Percentiles rank a stretch among this genome's conserved stretches.
These are phyloP conservation scores for Mollisiaceae sp. DNA, from an alignment of 2,329 filamentous ascomycete genomes.

Conservation along the genomic window DNA sequence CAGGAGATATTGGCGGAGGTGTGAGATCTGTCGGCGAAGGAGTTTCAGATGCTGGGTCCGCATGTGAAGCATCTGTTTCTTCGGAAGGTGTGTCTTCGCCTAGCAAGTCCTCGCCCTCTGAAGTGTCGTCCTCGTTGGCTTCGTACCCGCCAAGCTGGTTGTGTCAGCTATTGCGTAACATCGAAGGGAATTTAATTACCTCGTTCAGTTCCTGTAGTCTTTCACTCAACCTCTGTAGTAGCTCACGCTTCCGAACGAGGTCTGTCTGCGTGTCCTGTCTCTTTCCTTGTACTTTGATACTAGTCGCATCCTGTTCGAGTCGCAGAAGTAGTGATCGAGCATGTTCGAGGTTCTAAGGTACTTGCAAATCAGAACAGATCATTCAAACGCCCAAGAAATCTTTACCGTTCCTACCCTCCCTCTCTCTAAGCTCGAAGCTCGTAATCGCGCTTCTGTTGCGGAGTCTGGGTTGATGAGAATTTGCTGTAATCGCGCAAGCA, in stretches of 20 bases:
- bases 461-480: conserved; percentile 66
- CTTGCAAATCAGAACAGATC: neutral
- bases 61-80: conserved; percentile 41
- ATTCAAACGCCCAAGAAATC: neutral
- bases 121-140: conserved; percentile 40
- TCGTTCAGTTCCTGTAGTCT: conserved; percentile 72
- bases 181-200: conserved; percentile 44
- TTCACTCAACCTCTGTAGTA: conserved; percentile 69
- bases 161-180: conserved; percentile 4
- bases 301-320: conserved; percentile 70
- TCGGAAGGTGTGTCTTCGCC: conserved; percentile 56
- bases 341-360: conserved; percentile 69
- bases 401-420: conserved; percentile 59
- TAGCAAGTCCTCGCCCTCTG: conserved; percentile 62
- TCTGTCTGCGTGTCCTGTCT: conserved; percentile 67
- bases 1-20: conserved; percentile 16
- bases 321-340: conserved; percentile 71
- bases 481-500: conserved; percentile 69
- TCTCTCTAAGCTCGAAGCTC: conserved; percentile 69
- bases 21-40: conserved; percentile 25
- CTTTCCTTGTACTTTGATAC: conserved; percentile 61
- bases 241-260: conserved; percentile 67
- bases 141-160: conserved; percentile 34
- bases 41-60: conserved; percentile 22
- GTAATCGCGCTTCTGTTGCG: conserved; percentile 61